A percentile compares a stretch with the other conserved stretches of the same genome.
Evolutionary conservation across 495 filamentous ascomycete species (phyloP).

Genomic region (Penicillium malachiteum): DNA sequence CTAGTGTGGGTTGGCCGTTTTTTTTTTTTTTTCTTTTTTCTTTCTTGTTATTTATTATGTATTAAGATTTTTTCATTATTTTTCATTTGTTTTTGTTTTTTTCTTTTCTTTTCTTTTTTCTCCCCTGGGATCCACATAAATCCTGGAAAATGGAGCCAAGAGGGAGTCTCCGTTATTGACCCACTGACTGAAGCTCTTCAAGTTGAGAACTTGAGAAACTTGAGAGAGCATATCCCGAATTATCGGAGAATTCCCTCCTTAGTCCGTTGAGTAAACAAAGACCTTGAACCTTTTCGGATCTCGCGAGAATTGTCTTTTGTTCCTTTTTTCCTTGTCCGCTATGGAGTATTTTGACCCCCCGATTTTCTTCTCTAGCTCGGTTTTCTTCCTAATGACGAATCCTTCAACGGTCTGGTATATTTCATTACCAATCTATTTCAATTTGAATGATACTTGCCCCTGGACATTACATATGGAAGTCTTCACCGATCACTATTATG

Average conservation of each 20-base stretch:
- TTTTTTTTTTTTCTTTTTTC: neutral
- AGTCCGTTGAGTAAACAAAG: constrained; percentile 1
- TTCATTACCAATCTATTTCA: neutral
- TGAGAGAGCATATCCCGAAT: constrained; percentile 4
- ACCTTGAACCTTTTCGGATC: constrained; percentile 1
- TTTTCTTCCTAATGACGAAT: too few species aligned
- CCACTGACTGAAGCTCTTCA: constrained; percentile 12
- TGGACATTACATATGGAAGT: neutral
- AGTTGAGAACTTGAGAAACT: neutral
- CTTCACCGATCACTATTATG: neutral
- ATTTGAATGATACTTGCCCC: neutral
- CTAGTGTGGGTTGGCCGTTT: neutral
- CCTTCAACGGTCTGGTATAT: too few species aligned
- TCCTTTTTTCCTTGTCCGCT: too few species aligned
- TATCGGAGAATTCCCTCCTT: constrained; percentile 14
- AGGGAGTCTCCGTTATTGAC: constrained; percentile 12
- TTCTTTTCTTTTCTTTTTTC: neutral
- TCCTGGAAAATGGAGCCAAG: constrained; percentile 19
- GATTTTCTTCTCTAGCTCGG: too few species aligned
- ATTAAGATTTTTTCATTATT: neutral
- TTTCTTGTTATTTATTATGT: neutral
- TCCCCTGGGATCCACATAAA: constrained; percentile 9
- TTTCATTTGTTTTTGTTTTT: neutral
- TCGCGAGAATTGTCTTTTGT: neutral
- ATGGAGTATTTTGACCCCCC: too few species aligned